Evolutionary conservation across 306 rosid genomes (phyloP), one percentile per base, ranked within the genome.

Genomic region (Hippophae rhamnoides): DNA sequence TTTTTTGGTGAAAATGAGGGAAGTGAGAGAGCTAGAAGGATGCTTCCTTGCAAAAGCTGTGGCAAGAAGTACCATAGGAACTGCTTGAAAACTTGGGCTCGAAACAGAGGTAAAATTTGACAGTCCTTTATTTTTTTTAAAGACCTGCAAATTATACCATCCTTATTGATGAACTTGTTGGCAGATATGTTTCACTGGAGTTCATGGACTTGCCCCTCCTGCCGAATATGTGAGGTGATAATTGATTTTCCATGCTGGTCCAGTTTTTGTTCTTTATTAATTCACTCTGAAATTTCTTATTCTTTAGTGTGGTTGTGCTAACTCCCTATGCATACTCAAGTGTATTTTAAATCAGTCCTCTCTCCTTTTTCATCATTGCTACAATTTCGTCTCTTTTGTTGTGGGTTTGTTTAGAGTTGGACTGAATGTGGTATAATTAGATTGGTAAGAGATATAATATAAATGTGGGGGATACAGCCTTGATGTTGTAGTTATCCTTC

Each of bases 11-110:
- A 93, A 77, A 80, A 84, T 11, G 94, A 93, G 69, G 84, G 89
- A 66, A 88, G 90, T 70, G 94, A 93, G 75, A 86, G 65, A 67
- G 94, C 97, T 13, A 84, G 79, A 47, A 86, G 74, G 79, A 93
- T 93, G 99, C 85, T 93, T 69, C 84, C 99, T 0, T 93, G 99
- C 74, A 93, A 93, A 81, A 86, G 81, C 52, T 93, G 99, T 70
- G 70, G 89, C 70, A 93, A 93, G 79, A 88, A 88, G 68, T 93
- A 93, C 75, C 99, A 93, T 67, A 82, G 95, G 78, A 84, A 75
- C 78, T 93, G 99, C 79, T 72, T 93, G 86, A 88, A 82, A 74
- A 79, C 71, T 62, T 93, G 99, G 99, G 83, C 90, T 75, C 86
- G 86, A 60, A 73, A 93, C 68, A 84, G 99, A 83, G 99, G 99